Base-by-base conservation (phyloP, 1,284 basidiomycete genomes). In the Cystobasidium pallidum region DNA sequence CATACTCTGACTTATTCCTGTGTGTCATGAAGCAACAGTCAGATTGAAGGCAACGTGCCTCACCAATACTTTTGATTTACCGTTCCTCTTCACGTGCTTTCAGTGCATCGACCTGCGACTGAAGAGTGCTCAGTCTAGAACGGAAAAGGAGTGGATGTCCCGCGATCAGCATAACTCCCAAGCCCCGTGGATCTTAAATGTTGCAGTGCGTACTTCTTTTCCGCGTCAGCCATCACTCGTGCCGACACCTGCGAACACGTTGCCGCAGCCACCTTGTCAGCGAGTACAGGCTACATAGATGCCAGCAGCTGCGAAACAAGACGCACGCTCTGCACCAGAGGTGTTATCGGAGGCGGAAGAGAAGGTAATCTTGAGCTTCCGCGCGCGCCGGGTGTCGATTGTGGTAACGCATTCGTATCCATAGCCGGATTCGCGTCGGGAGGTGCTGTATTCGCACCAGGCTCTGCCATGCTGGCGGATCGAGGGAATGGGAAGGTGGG, bases 141-240 rank as follows among this genome's bases (percentile, higher is more conserved):
- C 21, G 43, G 13, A 28, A 32, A 24, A 61, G 43, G n/a, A 15
- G n/a, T n/a, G 7, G 21, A 39, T 39, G n/a, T n/a, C n/a, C n/a
- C n/a, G 36, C 36, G 36, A 3, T 63, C 41, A 26, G 3, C 43
- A 45, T 13, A 6, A 13, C 36, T 7, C 36, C n/a, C n/a, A n/a
- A n/a, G n/a, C n/a, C n/a, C n/a, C n/a, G n/a, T n/a, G n/a, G n/a
- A n/a, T n/a, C n/a, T n/a, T n/a, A n/a, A n/a, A n/a, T n/a, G n/a
- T n/a, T n/a, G n/a, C n/a, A n/a, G n/a, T 17, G 19, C 62, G 24
- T 21, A 51, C 62, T 36, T 64, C 26, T 64, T 49, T 36, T 64
- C 62, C 8, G 62, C 62, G 43, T 64, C 62, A 30, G 62, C 62
- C 47, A 52, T 64, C 17, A 64, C 62, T 21, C 62, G 10, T 13